A percentile compares a stretch with the other conserved stretches of the same genome.
phyloP scores from a whole-genome alignment of 1,284 basidiomycete species.

The Caloboletus inedulis region DNA sequence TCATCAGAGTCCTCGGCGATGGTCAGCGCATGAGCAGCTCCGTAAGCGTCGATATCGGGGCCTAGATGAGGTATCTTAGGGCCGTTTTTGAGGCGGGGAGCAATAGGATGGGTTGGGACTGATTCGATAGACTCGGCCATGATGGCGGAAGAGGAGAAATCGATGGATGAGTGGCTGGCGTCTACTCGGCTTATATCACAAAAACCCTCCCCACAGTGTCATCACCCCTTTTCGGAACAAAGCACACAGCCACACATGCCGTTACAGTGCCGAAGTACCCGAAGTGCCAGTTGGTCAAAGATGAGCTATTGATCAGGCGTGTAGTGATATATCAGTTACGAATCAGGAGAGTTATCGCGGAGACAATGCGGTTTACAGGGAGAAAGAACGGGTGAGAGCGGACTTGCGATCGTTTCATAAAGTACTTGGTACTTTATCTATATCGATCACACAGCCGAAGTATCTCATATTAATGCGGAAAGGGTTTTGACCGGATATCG shows the following conservation, averaged over 20 bases:
- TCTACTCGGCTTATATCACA: slow-evolving; percentile 20
- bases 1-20: slow-evolving; percentile 72
- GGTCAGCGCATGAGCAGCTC: slow-evolving; percentile 63
- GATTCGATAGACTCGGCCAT: slow-evolving; percentile 30
- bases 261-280: neutral
- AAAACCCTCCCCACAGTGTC: slow-evolving; percentile 1
- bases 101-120: slow-evolving; percentile 57
- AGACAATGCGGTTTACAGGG: slow-evolving; percentile 23
- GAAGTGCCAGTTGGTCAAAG: neutral
- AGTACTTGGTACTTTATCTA: neutral
- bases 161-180: neutral
- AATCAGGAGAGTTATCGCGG: slow-evolving; percentile 8
- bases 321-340: neutral
- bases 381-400: slow-evolving; percentile 22
- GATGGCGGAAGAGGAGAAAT: slow-evolving; percentile 5
- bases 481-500: neutral
- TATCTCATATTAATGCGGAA: neutral
- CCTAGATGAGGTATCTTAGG: slow-evolving; percentile 70
- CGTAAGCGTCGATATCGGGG: slow-evolving; percentile 73
- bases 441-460: neutral
- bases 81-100: slow-evolving; percentile 60
- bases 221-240: slow-evolving; percentile 14
- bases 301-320: neutral
- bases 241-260: slow-evolving; percentile 18
- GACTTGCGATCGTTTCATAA: neutral